These are phyloP conservation scores for Trichoderma reesei DNA, from an alignment of 495 filamentous ascomycete genomes.

Conservation along the genomic window DNA sequence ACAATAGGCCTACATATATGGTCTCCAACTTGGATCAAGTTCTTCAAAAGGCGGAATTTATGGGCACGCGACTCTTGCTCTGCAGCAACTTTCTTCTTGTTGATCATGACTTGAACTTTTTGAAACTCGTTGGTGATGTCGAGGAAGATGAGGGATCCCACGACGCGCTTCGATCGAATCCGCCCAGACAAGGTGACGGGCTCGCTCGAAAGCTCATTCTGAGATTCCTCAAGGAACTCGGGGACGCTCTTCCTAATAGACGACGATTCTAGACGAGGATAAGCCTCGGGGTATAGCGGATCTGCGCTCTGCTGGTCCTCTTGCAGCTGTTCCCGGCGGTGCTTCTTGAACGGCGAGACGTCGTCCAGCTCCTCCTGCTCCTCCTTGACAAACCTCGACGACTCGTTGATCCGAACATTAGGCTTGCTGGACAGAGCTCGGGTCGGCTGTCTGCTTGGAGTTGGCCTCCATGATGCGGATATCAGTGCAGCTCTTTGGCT, in stretches of 20 bases:
- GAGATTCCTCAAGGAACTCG: slow-evolving; percentile 23
- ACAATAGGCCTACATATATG: slow-evolving; percentile 54
- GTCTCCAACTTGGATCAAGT: slow-evolving; percentile 60
- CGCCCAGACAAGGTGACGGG: slow-evolving; percentile 39
- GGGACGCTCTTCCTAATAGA: slow-evolving; percentile 28
- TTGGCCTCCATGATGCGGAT: background rate
- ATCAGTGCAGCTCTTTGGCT: background rate
- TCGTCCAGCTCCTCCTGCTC: slow-evolving; percentile 6
- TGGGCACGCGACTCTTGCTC: slow-evolving; percentile 17
- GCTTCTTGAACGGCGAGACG: slow-evolving; percentile 7
- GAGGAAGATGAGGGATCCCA: slow-evolving; percentile 71
- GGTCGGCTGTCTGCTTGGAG: background rate
- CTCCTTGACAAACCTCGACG: background rate
- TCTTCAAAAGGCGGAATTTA: slow-evolving; percentile 48
- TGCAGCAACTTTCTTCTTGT: slow-evolving; percentile 40
- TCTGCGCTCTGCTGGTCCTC: slow-evolving; percentile 1
- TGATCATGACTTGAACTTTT: slow-evolving; percentile 64
- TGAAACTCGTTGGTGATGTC: slow-evolving; percentile 62
- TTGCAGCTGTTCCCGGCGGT: slow-evolving; percentile 3
- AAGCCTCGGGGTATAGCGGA: slow-evolving; percentile 3
- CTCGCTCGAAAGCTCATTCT: slow-evolving; percentile 23
- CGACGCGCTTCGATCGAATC: slow-evolving; percentile 31
- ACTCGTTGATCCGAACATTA: background rate
- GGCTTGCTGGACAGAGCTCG: background rate
- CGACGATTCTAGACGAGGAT: slow-evolving; percentile 10